A percentile compares a stretch with the other conserved stretches of the same genome.
phyloP scores from a whole-genome alignment of 2,329 filamentous ascomycete genomes.

The Colletotrichum sp. region DNA sequence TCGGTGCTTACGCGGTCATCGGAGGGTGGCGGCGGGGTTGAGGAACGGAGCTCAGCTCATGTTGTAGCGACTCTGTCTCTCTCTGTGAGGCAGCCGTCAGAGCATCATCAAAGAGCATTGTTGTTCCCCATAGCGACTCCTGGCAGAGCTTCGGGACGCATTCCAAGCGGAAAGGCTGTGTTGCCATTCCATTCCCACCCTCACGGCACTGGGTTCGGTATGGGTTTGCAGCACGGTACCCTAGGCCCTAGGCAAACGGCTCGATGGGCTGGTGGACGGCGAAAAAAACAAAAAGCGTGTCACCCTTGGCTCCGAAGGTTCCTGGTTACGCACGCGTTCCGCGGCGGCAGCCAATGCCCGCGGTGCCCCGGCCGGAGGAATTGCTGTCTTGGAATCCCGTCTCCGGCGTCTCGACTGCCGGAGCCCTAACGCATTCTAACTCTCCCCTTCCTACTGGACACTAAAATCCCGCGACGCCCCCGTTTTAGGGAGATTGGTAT shows the following conservation, averaged over 20 bases:
- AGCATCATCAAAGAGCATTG: not conserved
- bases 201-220: not conserved
- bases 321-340: not conserved
- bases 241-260: not conserved
- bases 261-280: not conserved
- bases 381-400: conserved; percentile 15
- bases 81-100: not conserved
- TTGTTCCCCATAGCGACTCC: not conserved
- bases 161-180: not conserved
- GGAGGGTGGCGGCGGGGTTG: not conserved
- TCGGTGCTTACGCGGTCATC: not conserved
- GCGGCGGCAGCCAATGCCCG: conserved; percentile 11
- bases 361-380: conserved; percentile 11
- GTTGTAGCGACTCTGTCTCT: not conserved
- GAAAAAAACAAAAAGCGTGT: not conserved
- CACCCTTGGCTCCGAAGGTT: not conserved
- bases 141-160: not conserved
- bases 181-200: not conserved
- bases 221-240: not conserved
- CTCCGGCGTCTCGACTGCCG: conserved; percentile 17
- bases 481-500: conserved; percentile 11
- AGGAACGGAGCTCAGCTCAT: not conserved
- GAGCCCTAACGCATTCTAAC: not conserved
- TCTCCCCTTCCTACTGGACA: not conserved
- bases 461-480: conserved; percentile 7